Evolutionary conservation across 1,284 basidiomycete species (phyloP).

Genomic region (Singerocomus inundabilis): DNA sequence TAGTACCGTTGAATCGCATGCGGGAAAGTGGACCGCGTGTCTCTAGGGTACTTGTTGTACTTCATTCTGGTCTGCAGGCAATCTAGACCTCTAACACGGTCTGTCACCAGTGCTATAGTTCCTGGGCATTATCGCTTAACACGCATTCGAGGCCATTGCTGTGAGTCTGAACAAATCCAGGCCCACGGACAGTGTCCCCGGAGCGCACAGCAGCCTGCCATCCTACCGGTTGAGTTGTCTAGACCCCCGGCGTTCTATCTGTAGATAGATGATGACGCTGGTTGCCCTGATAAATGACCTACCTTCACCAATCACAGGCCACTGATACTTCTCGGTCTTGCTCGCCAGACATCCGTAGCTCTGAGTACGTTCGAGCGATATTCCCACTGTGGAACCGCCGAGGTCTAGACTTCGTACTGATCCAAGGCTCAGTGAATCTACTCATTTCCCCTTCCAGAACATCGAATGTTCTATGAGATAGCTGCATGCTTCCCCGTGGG

Average conservation of each 20-base stretch:
- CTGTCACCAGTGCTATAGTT: not conserved
- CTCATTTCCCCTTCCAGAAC: not conserved
- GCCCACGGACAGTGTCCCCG: not conserved
- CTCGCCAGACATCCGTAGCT: not conserved
- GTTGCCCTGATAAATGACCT: not conserved
- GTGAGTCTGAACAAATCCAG: not conserved
- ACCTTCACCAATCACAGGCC: not conserved
- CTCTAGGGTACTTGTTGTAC: not conserved
- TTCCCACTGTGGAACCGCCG: not conserved
- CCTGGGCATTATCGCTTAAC: not conserved
- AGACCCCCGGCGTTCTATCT: conserved; percentile 5
- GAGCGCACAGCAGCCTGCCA: conserved; percentile 10
- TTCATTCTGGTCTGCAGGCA: not conserved
- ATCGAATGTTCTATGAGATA: not conserved
- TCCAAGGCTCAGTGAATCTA: not conserved
- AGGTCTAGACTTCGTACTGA: conserved; percentile 15
- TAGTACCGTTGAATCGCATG: too few species aligned
- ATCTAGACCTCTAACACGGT: conserved; percentile 10
- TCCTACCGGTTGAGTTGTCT: conserved; percentile 1
- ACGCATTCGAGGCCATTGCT: conserved; percentile 13
- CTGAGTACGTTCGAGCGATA: conserved; percentile 5
- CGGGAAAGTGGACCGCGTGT: not conserved
- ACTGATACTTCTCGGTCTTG: not conserved
- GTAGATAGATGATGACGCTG: not conserved
- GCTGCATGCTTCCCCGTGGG: not conserved